Evolutionary conservation across 345 rosid genomes (phyloP), one percentile per base, ranked within the genome.

Genomic region (Rhodomyrtus tomentosa): DNA sequence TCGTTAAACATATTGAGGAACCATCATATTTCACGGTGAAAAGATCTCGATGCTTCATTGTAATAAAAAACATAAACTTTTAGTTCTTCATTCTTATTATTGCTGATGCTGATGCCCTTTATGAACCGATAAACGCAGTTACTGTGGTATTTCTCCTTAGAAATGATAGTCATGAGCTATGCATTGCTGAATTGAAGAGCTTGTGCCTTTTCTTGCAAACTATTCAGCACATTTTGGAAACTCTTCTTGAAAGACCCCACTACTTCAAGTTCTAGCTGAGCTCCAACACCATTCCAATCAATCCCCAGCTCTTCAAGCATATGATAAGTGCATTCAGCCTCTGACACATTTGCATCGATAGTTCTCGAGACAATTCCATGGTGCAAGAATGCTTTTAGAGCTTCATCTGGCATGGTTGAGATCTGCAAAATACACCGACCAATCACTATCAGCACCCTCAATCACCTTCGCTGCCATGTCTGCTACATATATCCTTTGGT

Each of bases 301-400:
- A 84, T 84, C 8, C 83, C 86, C 86, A 54, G 11, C 83, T 84
- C 80, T 81, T 84, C 86, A 54, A 53, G 82, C n/a, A 58, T 59
- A 18, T 49, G 24, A 54, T 79, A 84, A 53, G 80, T 53, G 36
- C 42, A 42, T 50, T 21, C 76, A 11, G 74, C 54, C 45, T 84
- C 73, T 13, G 86, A 84, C 14, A 84, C 29, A 40, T 84, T 80
- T 14, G 29, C 36, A 50, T 79, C 4, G 3, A 84, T 52, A 50
- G 74, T 84, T 79, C 58, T 79, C 0, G 13, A 51, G 56, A 55
- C 86, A 22, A 54, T 27, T 8, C 54, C 40, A 0, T 84, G 73
- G 52, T 80, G 50, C 29, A 55, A 49, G 86, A 84, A 84, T 51
- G 86, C 83, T 80, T 84, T 54, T 27, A 79, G 83, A 40, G 86